Conservation (phyloP, 2,329 filamentous ascomycete species). For the Plenodomus lindquistii region DNA sequence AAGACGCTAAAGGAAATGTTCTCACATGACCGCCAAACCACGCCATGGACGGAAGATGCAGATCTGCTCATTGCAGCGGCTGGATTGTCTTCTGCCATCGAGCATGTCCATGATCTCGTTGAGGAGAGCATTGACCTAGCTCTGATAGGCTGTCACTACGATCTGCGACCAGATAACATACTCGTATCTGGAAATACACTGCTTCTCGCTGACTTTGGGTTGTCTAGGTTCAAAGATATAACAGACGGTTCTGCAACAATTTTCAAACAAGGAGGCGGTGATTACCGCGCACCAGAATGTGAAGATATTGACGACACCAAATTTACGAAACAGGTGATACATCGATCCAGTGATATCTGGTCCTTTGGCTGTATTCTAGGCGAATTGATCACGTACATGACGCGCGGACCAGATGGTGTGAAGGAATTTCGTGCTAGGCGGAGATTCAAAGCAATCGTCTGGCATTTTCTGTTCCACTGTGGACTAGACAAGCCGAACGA, state of each 20-base stretch:
- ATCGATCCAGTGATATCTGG: conserved; percentile 3
- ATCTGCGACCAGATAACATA: conserved; percentile 1
- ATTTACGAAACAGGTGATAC: background rate
- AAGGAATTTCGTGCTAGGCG: too few species aligned
- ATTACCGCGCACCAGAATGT: background rate
- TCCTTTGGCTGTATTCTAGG: background rate
- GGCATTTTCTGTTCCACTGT: too few species aligned
- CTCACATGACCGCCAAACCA: too few species aligned
- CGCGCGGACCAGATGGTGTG: too few species aligned
- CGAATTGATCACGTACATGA: background rate
- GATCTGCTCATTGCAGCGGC: conserved; percentile 1
- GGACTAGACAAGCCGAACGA: too few species aligned
- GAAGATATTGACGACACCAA: background rate
- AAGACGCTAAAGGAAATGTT: too few species aligned
- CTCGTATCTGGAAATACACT: background rate
- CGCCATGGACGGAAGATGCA: background rate
- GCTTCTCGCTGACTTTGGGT: conserved; percentile 4
- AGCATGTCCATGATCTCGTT: conserved; percentile 1
- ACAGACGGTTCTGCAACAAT: background rate
- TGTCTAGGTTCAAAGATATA: background rate
- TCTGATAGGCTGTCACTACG: conserved; percentile 3
- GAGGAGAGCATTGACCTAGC: background rate
- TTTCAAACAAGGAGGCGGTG: background rate
- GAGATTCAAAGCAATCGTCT: too few species aligned
- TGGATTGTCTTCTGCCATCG: conserved; percentile 3